Base-by-base conservation (phyloP, 345 rosid genomes). In the Arabidopsis arenosa region DNA sequence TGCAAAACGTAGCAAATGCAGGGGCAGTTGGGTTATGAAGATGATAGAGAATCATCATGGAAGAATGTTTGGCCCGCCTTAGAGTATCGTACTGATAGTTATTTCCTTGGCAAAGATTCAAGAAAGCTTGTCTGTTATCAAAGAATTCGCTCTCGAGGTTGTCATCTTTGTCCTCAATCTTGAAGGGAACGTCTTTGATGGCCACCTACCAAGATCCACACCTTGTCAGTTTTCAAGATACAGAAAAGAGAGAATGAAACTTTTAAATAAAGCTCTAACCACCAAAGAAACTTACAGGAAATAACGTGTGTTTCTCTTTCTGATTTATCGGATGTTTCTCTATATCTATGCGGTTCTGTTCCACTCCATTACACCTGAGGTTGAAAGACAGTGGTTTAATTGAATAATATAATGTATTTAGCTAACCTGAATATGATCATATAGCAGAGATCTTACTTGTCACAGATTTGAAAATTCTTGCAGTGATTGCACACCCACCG, bases 41-140 rank as follows among this genome's bases (percentile, higher is more conserved):
- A 84, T 93, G 97, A 86, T 93, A 93, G 52, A 93, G 96, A 53
- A 93, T 87, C 98, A 93, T 93, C 96, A 93, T 93, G 6, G 98
- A 91, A 18, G 98, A 93, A 80, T 91, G 98, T 57, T 93, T 93
- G 9, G 98, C 98, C 72, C 98, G 87, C 81, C 98, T 86, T 65
- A 93, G 63, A 47, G 97, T 93, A 66, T 93, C 98, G 81, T 90
- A 93, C 76, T 91, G 97, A 81, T 93, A 93, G 84, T 91, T 93
- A 82, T 93, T 91, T 35, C 96, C 93, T 83, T 91, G 96, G 80
- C 98, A 93, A 33, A 91, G 94, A 84, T 87, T 91, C 80, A 91
- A 58, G 83, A 94, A 92, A 68, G 95, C 92, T 74, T 94, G 97
- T 75, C 98, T 92, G 30, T 89, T 94, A 59, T 94, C 95, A 75